phyloP scores from a whole-genome alignment of 805 yeast genomes.

The Yarrowia deformans region DNA sequence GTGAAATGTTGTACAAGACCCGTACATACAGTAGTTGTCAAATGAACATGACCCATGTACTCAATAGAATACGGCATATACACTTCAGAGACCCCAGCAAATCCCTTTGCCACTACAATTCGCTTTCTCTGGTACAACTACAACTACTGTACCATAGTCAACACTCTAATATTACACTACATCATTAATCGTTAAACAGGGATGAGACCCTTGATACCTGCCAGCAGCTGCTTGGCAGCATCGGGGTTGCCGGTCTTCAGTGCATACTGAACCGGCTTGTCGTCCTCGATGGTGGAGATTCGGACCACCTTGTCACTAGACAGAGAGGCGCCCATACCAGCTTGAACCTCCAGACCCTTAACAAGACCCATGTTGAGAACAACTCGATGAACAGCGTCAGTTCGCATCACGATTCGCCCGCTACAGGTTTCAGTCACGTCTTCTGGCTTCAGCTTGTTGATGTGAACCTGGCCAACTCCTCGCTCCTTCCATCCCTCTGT shows the following conservation, averaged over 20 bases:
- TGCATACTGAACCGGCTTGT: constrained; percentile 82
- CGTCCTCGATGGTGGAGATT: constrained; percentile 68
- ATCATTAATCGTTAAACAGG: constrained; percentile 31
- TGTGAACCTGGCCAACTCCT: constrained; percentile 87
- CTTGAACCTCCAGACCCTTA: constrained; percentile 65
- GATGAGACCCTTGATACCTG: constrained; percentile 46
- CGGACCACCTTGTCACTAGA: constrained; percentile 84
- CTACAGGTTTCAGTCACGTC: constrained; percentile 46
- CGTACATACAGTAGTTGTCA: no score
- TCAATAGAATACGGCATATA: no score
- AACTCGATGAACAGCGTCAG: constrained; percentile 83
- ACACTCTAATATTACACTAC: constrained; percentile 22
- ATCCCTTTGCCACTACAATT: no score
- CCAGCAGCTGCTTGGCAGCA: constrained; percentile 64
- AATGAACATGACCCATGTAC: no score
- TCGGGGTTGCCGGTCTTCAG: constrained; percentile 71
- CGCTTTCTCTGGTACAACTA: no score
- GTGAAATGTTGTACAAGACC: no score
- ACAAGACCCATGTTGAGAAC: constrained; percentile 77
- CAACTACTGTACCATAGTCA: neutral
- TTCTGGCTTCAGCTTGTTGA: constrained; percentile 58
- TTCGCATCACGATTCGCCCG: constrained; percentile 87
- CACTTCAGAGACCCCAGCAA: no score
- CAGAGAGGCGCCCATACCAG: constrained; percentile 87
- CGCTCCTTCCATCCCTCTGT: constrained; percentile 93